Conservation (phyloP, 257 asterid species). For the Solanum phureja region DNA sequence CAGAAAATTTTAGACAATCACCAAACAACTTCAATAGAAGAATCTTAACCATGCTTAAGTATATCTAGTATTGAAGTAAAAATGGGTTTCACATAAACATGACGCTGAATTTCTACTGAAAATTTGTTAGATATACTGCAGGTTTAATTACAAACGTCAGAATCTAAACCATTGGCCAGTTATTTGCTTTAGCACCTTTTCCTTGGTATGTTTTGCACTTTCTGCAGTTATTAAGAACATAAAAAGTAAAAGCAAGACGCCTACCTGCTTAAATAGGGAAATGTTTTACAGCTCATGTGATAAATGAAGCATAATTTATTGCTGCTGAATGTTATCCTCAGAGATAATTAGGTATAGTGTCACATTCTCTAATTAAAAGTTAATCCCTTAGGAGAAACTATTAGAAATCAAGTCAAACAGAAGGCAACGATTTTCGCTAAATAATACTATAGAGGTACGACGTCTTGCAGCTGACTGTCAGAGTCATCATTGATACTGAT, state of each 20-base stretch:
- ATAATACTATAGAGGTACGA: background rate
- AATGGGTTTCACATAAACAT: background rate
- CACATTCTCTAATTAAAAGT: background rate
- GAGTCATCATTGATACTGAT: background rate
- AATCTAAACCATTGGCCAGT: background rate
- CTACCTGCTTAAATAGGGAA: background rate
- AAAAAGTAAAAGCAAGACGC: background rate
- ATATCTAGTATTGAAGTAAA: background rate
- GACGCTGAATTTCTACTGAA: background rate
- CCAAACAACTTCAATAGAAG: background rate
- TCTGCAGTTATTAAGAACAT: background rate
- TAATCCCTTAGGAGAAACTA: background rate
- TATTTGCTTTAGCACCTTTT: background rate
- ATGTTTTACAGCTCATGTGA: background rate
- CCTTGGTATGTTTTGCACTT: background rate
- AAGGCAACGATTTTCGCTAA: background rate
- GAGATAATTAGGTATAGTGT: background rate
- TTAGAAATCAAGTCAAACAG: background rate
- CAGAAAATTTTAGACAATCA: constrained; percentile 3
- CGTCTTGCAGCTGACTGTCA: background rate
- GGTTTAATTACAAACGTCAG: background rate
- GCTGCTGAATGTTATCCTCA: background rate
- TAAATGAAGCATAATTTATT: background rate
- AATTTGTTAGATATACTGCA: background rate
- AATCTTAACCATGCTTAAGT: background rate